These are phyloP conservation scores for Conticribra weissflogii DNA, from an alignment of 108 stramenopile species.

Conservation along the genomic window DNA sequence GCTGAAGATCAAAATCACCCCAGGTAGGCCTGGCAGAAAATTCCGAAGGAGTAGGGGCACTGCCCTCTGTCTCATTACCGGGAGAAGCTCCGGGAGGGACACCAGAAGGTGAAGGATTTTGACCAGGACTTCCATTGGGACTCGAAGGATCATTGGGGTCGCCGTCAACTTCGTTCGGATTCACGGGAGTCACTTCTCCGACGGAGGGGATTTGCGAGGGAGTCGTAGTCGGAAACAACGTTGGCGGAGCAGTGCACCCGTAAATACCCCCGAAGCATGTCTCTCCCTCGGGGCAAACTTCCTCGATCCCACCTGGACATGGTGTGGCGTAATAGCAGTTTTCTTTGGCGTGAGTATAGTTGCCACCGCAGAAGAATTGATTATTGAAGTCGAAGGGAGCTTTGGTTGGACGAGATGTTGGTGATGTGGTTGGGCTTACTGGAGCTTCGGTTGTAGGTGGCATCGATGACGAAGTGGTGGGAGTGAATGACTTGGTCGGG, in stretches of 20 bases:
- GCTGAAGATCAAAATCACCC: neutral
- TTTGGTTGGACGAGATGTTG: conserved; percentile 11
- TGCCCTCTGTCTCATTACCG: too few relatives aligned
- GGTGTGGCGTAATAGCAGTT: conserved; percentile 15
- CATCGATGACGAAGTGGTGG: neutral
- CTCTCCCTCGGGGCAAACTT: neutral
- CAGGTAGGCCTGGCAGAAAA: neutral
- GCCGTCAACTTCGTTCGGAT: too few relatives aligned
- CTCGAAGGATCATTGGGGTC: too few relatives aligned
- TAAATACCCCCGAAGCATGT: neutral
- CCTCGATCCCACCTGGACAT: neutral
- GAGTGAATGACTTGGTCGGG: neutral
- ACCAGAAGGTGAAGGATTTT: too few relatives aligned
- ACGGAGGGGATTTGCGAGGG: neutral
- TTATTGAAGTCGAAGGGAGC: conserved; percentile 30
- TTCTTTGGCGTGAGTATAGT: conserved; percentile 15
- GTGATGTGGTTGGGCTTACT: conserved; percentile 12
- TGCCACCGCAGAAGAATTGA: conserved; percentile 20
- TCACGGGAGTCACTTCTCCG: too few relatives aligned
- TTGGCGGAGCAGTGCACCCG: neutral
- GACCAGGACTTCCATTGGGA: too few relatives aligned
- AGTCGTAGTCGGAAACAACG: neutral
- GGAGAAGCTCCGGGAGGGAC: too few relatives aligned
- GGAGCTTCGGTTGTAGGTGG: conserved; percentile 14
- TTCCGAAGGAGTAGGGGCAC: too few relatives aligned